Percentiles rank a stretch among this genome's conserved stretches.
Conservation (phyloP, 371 early-diverging fungal genomes). For the Apophysomyces elegans region DNA sequence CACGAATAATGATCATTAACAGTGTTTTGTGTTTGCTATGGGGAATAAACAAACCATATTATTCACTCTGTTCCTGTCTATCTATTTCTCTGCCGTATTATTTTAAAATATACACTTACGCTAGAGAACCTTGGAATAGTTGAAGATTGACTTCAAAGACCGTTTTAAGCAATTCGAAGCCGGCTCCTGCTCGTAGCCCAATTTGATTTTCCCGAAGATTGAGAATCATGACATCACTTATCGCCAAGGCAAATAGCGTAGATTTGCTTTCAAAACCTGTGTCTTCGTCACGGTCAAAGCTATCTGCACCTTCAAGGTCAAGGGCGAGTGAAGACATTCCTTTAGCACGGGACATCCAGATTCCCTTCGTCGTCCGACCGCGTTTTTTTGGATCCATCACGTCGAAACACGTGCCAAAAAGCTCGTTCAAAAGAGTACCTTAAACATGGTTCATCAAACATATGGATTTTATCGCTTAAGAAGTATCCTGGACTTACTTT, state of each 20-base stretch:
- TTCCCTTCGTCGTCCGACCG: constrained; percentile 95
- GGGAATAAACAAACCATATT: neutral
- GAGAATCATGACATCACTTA: constrained; percentile 93
- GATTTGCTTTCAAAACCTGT: constrained; percentile 98
- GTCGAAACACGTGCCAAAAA: constrained; percentile 95
- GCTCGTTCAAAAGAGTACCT: constrained; percentile 94
- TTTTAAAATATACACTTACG: constrained; percentile 42
- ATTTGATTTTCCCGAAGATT: constrained; percentile 98
- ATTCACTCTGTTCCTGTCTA: neutral
- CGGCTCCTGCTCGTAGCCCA: constrained; percentile 97
- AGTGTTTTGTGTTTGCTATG: constrained; percentile 81
- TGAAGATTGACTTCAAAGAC: constrained; percentile 98
- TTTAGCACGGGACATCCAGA: constrained; percentile 91
- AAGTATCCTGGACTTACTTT: too few species aligned
- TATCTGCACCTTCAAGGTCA: constrained; percentile 99
- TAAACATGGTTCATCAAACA: too few species aligned
- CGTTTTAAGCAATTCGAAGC: constrained; percentile 97
- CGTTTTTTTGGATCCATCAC: constrained; percentile 89
- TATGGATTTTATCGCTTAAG: too few species aligned
- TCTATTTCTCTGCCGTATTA: too few species aligned
- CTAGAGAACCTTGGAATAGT: constrained; percentile 83
- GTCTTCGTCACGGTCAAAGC: constrained; percentile 97
- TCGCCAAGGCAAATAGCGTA: constrained; percentile 95
- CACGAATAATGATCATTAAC: constrained; percentile 95
- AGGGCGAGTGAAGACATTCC: constrained; percentile 87